These are phyloP conservation scores for Debaryomyces robertsiae DNA, from an alignment of 1,139 yeast genomes.

Conservation along the genomic window DNA sequence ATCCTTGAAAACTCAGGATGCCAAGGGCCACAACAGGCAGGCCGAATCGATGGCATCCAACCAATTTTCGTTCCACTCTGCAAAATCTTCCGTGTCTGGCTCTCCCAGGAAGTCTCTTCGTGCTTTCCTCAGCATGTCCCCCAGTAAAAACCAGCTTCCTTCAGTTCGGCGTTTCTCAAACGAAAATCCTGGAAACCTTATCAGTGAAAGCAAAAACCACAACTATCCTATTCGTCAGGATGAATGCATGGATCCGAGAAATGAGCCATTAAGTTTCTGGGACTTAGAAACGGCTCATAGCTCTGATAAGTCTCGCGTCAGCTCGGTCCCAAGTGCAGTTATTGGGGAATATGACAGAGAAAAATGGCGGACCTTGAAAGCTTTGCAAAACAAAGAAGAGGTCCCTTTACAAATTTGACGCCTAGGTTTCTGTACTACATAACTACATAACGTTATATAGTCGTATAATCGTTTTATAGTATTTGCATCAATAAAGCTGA, in stretches of 20 bases:
- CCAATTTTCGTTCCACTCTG: conserved; percentile 32
- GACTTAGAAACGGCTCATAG: conserved; percentile 41
- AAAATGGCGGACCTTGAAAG: conserved; percentile 59
- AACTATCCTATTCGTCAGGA: neutral
- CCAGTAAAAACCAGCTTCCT: conserved; percentile 4
- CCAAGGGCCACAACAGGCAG: conserved; percentile 25
- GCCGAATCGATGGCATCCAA: conserved; percentile 33
- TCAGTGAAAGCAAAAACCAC: neutral
- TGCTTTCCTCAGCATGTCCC: conserved; percentile 20
- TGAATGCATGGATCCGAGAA: neutral
- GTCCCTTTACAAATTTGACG: neutral
- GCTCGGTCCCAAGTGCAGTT: conserved; percentile 59
- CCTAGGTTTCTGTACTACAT: too few relatives aligned
- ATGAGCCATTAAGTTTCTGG: conserved; percentile 25
- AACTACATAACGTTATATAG: neutral
- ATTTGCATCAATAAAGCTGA: conserved; percentile 4
- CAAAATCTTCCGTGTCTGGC: conserved; percentile 29
- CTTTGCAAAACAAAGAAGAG: conserved; percentile 21
- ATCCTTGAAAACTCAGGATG: conserved; percentile 1
- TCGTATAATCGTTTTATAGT: conserved; percentile 1
- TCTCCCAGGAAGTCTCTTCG: conserved; percentile 36
- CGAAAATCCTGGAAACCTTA: neutral
- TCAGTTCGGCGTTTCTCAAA: neutral
- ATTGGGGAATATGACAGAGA: conserved; percentile 67
- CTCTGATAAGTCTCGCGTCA: conserved; percentile 43